Evolutionary conservation across 2,329 filamentous ascomycete genomes (phyloP), one percentile per base, ranked within the genome.

Genomic region (Penicillium olsonii): DNA sequence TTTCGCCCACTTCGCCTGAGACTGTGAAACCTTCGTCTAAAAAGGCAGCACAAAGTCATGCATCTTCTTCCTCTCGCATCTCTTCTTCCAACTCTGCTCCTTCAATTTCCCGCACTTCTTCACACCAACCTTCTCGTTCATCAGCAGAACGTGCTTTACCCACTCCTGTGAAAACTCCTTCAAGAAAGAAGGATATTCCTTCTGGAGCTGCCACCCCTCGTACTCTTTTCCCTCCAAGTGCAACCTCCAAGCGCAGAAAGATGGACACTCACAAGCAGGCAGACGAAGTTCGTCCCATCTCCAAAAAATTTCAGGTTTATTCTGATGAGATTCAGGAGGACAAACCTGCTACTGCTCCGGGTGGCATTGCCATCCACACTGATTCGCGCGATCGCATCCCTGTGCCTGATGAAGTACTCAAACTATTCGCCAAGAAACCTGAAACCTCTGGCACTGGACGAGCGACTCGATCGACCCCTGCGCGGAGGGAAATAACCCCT

Each of bases 351-450:
- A 31, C 4, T 3, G 12, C 26, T 12, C 26, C 26, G 14, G 8
- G 26, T 4, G 68, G 74, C 45, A 80, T 84, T 38, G 67, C 79
- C 42, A 82, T 86, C 53, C 85, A 78, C 68, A 84, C 82, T n/a
- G 83, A 87, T 59, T 79, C 80, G 20, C 79, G 83, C 56, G 83
- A 85, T 61, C 78, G 81, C 38, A 71, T 85, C 26, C 83, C 83
- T 12, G 73, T 78, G 42, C 50, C 77, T 2, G 79, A 81, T 54
- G 4, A 4, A 8, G 22, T 24, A 8, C 8, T 24, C 8, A 8
- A 24, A 5, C 5, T 24, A 8, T 24, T 24, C 22, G 4, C 22
- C 22, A 4, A 24, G 22, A 24, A 24, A 8, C 3, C 46, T 41
- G 34, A 5, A 22, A 22, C 15, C n/a, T 34, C n/a, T 26, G 18